phyloP scores from a whole-genome alignment of 371 early-diverging fungal species.

The Mycotypha africana region DNA sequence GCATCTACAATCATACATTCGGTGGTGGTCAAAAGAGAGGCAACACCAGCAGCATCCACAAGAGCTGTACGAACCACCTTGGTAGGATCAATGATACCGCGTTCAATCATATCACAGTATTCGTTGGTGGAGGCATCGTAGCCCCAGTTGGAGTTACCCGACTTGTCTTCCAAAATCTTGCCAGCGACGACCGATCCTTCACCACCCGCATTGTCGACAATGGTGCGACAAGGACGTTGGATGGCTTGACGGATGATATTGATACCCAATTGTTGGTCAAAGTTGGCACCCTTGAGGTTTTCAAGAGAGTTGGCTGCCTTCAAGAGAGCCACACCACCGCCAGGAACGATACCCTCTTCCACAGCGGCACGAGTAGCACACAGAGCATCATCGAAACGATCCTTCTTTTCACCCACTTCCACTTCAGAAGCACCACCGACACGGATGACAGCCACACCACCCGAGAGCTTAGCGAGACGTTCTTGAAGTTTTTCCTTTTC shows the following conservation, averaged over 20 bases:
- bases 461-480: conserved; percentile 95
- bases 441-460: conserved; percentile 98
- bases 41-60: conserved; percentile 93
- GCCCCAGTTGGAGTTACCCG: conserved; percentile 81
- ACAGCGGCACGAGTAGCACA: conserved; percentile 98
- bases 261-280: conserved; percentile 96
- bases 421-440: conserved; percentile 97
- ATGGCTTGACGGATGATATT: conserved; percentile 93
- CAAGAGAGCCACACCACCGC: conserved; percentile 94
- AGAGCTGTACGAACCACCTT: conserved; percentile 97
- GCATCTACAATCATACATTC: conserved; percentile 97
- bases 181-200: conserved; percentile 96
- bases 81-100: conserved; percentile 95
- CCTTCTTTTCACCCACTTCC: conserved; percentile 99
- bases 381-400: conserved; percentile 92
- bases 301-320: conserved; percentile 85
- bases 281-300: conserved; percentile 81
- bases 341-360: conserved; percentile 97
- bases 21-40: conserved; percentile 91
- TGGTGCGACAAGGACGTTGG: conserved; percentile 87
- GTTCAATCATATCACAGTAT: conserved; percentile 93
- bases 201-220: conserved; percentile 94
- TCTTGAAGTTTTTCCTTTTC: conserved; percentile 98
- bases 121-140: conserved; percentile 90
- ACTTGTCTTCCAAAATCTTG: conserved; percentile 75